Conservation (phyloP, 441 rosid genomes). For the Aquilaria agallochum region DNA sequence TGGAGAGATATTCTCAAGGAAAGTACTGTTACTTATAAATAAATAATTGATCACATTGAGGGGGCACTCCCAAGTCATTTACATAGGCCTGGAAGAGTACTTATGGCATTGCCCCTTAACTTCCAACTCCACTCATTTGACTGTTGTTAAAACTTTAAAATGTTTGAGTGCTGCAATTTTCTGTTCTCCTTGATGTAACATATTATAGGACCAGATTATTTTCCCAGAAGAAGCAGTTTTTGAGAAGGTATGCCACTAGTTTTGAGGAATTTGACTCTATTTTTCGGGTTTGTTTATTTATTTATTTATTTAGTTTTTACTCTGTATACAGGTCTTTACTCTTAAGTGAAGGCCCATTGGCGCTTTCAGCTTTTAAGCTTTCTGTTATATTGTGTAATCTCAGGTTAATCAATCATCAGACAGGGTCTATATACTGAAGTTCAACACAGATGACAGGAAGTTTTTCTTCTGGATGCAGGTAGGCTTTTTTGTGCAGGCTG, state of each 20-base stretch:
- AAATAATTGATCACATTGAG: no score
- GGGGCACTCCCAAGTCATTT: no score
- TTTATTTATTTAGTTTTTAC: no score
- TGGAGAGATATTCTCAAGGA: no score
- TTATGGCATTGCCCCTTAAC: no score
- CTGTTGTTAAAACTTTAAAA: no score
- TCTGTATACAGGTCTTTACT: not conserved
- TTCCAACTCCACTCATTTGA: no score
- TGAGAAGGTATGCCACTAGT: conserved; percentile 64
- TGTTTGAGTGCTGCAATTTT: not conserved
- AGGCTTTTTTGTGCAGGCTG: conserved; percentile 10
- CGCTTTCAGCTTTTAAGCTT: not conserved
- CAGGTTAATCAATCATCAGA: conserved; percentile 88
- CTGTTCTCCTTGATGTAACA: conserved; percentile 48
- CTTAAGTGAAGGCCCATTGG: not conserved
- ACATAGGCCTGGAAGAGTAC: no score
- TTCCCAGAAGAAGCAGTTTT: conserved; percentile 93
- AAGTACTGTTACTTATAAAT: no score
- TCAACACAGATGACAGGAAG: conserved; percentile 80
- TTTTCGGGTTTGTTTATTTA: conserved; percentile 1
- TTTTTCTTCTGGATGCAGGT: conserved; percentile 99
- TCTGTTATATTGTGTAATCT: conserved; percentile 3
- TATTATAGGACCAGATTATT: conserved; percentile 79
- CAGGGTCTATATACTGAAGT: conserved; percentile 87
- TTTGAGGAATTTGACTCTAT: conserved; percentile 1